These are phyloP conservation scores for Neurospora terricola DNA, from an alignment of 495 filamentous ascomycete species.

Conservation along the genomic window DNA sequence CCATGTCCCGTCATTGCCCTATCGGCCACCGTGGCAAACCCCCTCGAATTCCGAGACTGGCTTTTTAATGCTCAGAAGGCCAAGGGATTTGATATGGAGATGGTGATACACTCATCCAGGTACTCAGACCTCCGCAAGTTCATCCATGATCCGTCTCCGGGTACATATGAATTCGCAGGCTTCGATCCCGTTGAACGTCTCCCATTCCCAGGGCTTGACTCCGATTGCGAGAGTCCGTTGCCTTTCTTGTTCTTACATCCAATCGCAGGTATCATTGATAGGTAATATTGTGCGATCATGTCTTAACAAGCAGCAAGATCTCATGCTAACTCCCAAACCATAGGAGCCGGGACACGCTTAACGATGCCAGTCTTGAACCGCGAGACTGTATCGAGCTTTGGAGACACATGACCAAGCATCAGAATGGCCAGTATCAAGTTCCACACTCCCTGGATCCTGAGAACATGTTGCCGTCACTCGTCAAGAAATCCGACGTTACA, in stretches of 20 bases:
- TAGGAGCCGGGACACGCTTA: slow-evolving; percentile 40
- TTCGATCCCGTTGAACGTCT: slow-evolving; percentile 23
- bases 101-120: slow-evolving; percentile 54
- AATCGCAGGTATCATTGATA: slow-evolving; percentile 48
- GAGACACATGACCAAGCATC: slow-evolving; percentile 44
- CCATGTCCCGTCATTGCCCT: slow-evolving; percentile 74
- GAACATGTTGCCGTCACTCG: slow-evolving; percentile 26
- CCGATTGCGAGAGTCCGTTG: slow-evolving; percentile 32
- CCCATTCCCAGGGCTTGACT: slow-evolving; percentile 27
- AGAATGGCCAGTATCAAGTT: slow-evolving; percentile 38
- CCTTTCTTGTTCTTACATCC: slow-evolving; percentile 59
- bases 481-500: slow-evolving; percentile 53
- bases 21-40: slow-evolving; percentile 73
- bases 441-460: slow-evolving; percentile 37
- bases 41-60: slow-evolving; percentile 59
- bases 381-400: slow-evolving; percentile 60
- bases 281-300: neutral
- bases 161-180: slow-evolving; percentile 46
- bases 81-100: slow-evolving; percentile 42
- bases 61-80: slow-evolving; percentile 47
- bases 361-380: slow-evolving; percentile 57
- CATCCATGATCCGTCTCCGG: slow-evolving; percentile 41
- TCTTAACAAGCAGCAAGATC: neutral
- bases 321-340: neutral
- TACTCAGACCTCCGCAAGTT: slow-evolving; percentile 72